Conservation (phyloP, 176 grass and related monocot genomes). For the Oryza longistaminata region DNA sequence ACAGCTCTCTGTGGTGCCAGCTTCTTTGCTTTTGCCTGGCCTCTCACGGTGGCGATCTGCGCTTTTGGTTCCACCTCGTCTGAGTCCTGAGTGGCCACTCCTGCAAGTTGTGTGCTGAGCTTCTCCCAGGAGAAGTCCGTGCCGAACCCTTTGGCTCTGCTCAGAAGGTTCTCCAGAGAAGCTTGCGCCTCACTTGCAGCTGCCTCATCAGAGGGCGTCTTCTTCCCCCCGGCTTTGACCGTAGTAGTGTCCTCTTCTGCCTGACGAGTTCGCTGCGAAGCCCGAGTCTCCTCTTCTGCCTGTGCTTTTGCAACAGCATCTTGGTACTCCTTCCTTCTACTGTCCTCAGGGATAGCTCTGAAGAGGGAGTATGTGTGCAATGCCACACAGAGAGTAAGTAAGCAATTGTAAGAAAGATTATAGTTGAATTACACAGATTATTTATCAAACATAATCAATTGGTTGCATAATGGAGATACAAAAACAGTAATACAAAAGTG, state of each 20-base stretch:
- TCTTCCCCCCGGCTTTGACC: conserved; percentile 26
- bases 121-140: conserved; percentile 75
- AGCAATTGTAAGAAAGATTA: not conserved
- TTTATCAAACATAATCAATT: no score
- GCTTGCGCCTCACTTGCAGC: conserved; percentile 30
- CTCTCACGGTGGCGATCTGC: conserved; percentile 78
- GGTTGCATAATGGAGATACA: no score
- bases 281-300: conserved; percentile 56
- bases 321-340: conserved; percentile 76
- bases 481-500: no score
- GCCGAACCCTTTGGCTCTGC: conserved; percentile 53
- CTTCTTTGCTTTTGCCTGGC: conserved; percentile 78
- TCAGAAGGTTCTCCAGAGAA: conserved; percentile 59
- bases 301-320: conserved; percentile 65
- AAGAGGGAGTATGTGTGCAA: not conserved
- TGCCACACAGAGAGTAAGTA: not conserved
- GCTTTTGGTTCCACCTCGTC: conserved; percentile 51
- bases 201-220: conserved; percentile 27
- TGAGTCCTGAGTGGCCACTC: conserved; percentile 18
- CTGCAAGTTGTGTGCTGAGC: conserved; percentile 60
- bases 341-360: conserved; percentile 84
- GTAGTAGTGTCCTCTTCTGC: conserved; percentile 47
- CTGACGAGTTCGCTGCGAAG: conserved; percentile 46
- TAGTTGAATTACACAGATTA: no score
- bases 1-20: conserved; percentile 71